A percentile compares a stretch with the other conserved stretches of the same genome.
Conservation (phyloP, 1,284 basidiomycete genomes). For the Puccinia coronata region DNA sequence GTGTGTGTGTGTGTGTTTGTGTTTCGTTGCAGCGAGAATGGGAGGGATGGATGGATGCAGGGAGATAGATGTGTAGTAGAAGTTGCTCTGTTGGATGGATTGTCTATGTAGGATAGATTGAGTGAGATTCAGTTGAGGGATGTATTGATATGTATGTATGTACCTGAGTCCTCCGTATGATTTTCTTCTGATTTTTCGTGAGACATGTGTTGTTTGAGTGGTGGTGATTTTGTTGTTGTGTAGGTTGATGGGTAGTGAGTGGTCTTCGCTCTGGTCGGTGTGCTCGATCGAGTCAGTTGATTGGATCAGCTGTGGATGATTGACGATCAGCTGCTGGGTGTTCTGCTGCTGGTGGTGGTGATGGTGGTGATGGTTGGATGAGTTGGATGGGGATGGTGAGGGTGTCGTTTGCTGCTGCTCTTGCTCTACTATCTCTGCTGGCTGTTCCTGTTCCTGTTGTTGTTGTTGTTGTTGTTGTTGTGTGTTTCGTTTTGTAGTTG, state of each 20-base stretch:
- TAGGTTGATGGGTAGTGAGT: slow-evolving; percentile 11
- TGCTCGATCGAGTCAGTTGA: slow-evolving; percentile 27
- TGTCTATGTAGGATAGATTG: background rate
- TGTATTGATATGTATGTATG: no score
- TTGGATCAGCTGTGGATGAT: background rate
- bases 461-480: slow-evolving; percentile 11
- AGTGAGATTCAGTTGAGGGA: background rate
- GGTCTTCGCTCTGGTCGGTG: background rate
- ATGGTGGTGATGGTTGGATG: background rate
- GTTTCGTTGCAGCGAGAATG: background rate
- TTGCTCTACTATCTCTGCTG: background rate
- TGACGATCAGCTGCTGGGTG: background rate
- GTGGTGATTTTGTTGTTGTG: background rate
- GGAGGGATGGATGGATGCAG: background rate
- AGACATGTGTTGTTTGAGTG: background rate
- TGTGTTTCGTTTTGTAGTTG: background rate
- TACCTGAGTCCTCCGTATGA: slow-evolving; percentile 43
- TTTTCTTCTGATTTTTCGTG: slow-evolving; percentile 37
- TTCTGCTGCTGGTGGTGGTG: no score
- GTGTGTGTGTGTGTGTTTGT: no score
- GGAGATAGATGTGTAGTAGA: background rate
- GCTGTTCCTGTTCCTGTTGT: background rate
- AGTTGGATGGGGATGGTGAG: slow-evolving; percentile 15
- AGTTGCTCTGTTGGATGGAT: background rate
- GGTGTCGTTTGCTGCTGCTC: background rate